Percentiles rank a stretch among this genome's conserved stretches.
Conservation (phyloP, 345 rosid genomes). For the Pseudoturritis turrita region DNA sequence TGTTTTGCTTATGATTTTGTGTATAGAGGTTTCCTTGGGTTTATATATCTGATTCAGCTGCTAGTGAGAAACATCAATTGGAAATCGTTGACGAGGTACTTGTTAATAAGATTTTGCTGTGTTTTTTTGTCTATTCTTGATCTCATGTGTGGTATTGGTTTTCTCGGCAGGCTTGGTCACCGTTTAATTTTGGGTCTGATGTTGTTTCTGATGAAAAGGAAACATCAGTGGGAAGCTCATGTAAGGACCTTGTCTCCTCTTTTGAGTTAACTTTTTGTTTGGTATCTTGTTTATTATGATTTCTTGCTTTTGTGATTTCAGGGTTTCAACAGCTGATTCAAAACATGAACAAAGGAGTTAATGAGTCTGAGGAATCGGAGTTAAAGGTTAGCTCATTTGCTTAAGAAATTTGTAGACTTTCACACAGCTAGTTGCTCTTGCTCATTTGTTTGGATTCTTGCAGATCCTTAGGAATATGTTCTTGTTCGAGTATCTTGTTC, state of each 20-base stretch:
- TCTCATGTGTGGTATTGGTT: slow-evolving; percentile 5
- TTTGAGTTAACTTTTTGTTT: slow-evolving; percentile 33
- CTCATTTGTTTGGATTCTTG: slow-evolving; percentile 26
- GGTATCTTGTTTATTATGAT: not conserved
- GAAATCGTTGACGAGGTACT: slow-evolving; percentile 53
- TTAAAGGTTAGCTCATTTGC: slow-evolving; percentile 42
- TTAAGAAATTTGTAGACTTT: not conserved
- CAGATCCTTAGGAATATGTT: slow-evolving; percentile 63
- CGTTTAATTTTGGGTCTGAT: slow-evolving; percentile 49
- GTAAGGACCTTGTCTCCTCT: slow-evolving; percentile 31
- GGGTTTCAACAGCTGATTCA: slow-evolving; percentile 63
- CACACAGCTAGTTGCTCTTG: not conserved
- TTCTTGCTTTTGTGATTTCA: slow-evolving; percentile 26
- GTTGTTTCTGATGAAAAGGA: slow-evolving; percentile 32
- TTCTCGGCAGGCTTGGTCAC: slow-evolving; percentile 59
- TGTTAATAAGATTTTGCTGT: not conserved
- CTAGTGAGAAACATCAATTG: slow-evolving; percentile 24
- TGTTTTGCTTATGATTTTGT: not conserved
- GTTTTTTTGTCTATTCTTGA: not conserved
- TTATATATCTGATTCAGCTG: slow-evolving; percentile 28
- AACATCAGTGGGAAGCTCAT: slow-evolving; percentile 32
- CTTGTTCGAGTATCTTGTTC: slow-evolving; percentile 68
- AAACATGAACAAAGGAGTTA: slow-evolving; percentile 37
- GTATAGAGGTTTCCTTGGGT: slow-evolving; percentile 53
- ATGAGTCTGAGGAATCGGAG: slow-evolving; percentile 33